These are phyloP conservation scores for Scheffersomyces stipitis DNA, from an alignment of 805 yeast genomes.

Conservation along the genomic window DNA sequence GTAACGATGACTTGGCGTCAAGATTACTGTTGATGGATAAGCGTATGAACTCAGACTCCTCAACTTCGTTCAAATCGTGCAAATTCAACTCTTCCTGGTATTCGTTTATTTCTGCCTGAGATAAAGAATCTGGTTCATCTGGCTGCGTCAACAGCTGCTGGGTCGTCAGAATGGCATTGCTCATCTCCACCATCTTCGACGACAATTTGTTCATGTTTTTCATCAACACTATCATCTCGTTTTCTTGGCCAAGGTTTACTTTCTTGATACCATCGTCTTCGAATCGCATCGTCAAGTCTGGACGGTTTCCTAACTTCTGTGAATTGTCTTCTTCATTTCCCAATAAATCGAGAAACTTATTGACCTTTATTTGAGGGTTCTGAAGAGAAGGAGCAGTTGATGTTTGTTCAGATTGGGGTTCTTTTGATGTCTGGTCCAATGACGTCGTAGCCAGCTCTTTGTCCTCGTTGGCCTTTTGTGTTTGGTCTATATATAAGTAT, in stretches of 20 bases:
- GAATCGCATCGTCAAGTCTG: constrained; percentile 84
- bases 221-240: constrained; percentile 72
- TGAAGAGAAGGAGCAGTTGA: constrained; percentile 8
- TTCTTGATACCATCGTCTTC: constrained; percentile 38
- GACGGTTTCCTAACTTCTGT: constrained; percentile 70
- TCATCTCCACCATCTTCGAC: constrained; percentile 65
- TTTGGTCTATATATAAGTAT: constrained; percentile 71
- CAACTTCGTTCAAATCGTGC: constrained; percentile 50
- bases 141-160: not conserved
- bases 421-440: not conserved
- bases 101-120: constrained; percentile 26
- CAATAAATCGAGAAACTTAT: constrained; percentile 70
- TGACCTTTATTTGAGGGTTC: constrained; percentile 40
- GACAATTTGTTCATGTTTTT: constrained; percentile 88
- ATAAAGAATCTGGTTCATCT: not conserved
- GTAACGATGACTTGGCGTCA: constrained; percentile 19
- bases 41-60: constrained; percentile 53
- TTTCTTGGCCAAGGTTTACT: constrained; percentile 27
- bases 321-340: constrained; percentile 85
- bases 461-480: constrained; percentile 41
- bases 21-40: constrained; percentile 34
- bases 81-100: constrained; percentile 47
- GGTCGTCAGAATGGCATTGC: constrained; percentile 2
- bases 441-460: constrained; percentile 14
- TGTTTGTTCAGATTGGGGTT: constrained; percentile 9